A percentile compares a stretch with the other conserved stretches of the same genome.
phyloP scores from a whole-genome alignment of 352 stramenopile genomes.

The Phytophthora fragariae region DNA sequence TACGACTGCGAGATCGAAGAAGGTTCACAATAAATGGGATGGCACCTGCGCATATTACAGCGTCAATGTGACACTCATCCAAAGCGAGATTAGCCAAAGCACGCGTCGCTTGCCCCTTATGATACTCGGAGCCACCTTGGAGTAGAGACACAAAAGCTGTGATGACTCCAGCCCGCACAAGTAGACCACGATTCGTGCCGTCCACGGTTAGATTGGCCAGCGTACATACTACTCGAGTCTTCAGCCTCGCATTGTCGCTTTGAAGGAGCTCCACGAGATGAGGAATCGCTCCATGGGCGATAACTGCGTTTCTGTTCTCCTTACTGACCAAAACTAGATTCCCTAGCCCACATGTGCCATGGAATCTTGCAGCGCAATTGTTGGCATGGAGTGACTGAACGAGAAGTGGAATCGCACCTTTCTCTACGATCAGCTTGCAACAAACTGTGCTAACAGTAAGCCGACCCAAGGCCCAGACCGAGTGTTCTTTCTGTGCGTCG shows the following conservation, averaged over 20 bases:
- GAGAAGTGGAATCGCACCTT: neutral
- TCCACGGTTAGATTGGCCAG: neutral
- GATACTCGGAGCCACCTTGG: neutral
- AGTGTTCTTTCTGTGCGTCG: neutral
- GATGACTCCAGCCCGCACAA: neutral
- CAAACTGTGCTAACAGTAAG: neutral
- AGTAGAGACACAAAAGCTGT: neutral
- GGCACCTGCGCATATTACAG: neutral
- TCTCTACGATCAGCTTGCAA: neutral
- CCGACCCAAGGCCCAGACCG: neutral
- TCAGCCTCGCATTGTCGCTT: neutral
- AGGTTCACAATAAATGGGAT: neutral
- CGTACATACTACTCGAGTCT: neutral
- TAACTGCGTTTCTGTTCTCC: neutral
- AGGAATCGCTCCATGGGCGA: neutral
- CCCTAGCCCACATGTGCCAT: neutral
- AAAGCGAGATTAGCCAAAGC: neutral
- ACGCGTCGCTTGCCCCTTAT: neutral
- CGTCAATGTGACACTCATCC: neutral
- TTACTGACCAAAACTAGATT: neutral
- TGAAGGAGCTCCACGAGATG: neutral
- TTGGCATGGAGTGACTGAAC: neutral
- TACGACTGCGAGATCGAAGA: neutral
- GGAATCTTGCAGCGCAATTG: neutral
- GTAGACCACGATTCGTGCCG: neutral